Conservation (phyloP, 108 stramenopile genomes). For the Nitzschia inconspicua region DNA sequence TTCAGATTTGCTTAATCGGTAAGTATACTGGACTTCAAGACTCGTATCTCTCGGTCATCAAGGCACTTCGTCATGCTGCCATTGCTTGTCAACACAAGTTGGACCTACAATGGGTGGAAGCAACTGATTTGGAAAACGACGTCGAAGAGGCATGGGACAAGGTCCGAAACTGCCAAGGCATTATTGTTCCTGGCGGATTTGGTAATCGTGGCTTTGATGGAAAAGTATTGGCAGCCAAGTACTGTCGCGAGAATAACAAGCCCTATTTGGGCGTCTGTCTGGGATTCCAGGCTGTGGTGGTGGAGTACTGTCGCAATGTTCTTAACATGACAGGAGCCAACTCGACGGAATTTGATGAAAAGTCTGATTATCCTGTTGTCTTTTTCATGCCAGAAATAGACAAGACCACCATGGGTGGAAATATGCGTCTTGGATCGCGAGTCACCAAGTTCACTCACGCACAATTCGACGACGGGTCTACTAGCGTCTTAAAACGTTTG, state of each 20-base stretch:
- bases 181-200: slow-evolving; percentile 97
- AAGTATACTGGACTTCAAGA: slow-evolving; percentile 97
- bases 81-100: slow-evolving; percentile 86
- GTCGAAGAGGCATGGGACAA: slow-evolving; percentile 75
- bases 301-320: slow-evolving; percentile 95
- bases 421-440: slow-evolving; percentile 97
- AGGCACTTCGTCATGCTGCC: slow-evolving; percentile 94
- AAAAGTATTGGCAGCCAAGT: slow-evolving; percentile 89
- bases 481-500: slow-evolving; percentile 54
- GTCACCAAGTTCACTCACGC: slow-evolving; percentile 79
- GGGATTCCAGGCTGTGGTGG: slow-evolving; percentile 97
- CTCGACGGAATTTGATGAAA: slow-evolving; percentile 93
- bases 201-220: slow-evolving; percentile 90
- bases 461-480: slow-evolving; percentile 39
- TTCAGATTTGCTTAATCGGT: slow-evolving; percentile 94
- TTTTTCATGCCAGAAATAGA: slow-evolving; percentile 99
- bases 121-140: slow-evolving; percentile 78
- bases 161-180: slow-evolving; percentile 67
- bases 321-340: slow-evolving; percentile 83
- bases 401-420: slow-evolving; percentile 96
- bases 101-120: slow-evolving; percentile 95
- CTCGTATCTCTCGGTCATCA: slow-evolving; percentile 94
- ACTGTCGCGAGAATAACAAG: slow-evolving; percentile 76
- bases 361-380: slow-evolving; percentile 79
- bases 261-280: slow-evolving; percentile 96